Evolutionary conservation across 2,329 filamentous ascomycete species (phyloP).

Genomic region (Fusarium oligoseptatum): DNA sequence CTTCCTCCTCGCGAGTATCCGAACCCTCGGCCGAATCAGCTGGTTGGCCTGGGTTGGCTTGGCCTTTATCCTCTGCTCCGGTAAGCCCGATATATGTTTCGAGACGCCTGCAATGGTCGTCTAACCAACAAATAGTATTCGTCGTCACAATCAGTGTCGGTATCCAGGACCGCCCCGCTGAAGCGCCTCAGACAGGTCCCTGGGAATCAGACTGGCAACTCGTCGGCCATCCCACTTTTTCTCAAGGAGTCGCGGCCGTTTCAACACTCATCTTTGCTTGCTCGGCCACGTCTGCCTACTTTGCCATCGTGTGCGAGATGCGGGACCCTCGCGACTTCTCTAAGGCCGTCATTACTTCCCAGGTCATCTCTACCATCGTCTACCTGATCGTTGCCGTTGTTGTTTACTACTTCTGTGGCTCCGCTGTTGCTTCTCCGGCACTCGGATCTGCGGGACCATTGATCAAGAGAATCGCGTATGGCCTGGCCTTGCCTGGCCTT

Average conservation of each 20-base stretch:
- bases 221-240: slow-evolving; percentile 48
- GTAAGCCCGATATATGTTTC: background rate
- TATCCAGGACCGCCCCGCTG: slow-evolving; percentile 33
- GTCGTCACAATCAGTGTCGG: slow-evolving; percentile 41
- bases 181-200: slow-evolving; percentile 27
- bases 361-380: slow-evolving; percentile 47
- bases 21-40: slow-evolving; percentile 49
- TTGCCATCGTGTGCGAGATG: slow-evolving; percentile 51
- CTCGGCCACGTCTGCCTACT: slow-evolving; percentile 53
- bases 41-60: slow-evolving; percentile 50
- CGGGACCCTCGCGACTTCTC: slow-evolving; percentile 47
- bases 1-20: slow-evolving; percentile 50
- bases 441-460: slow-evolving; percentile 59
- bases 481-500: slow-evolving; percentile 50
- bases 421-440: slow-evolving; percentile 61
- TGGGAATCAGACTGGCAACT: slow-evolving; percentile 51
- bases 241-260: slow-evolving; percentile 49
- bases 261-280: slow-evolving; percentile 55
- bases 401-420: slow-evolving; percentile 61
- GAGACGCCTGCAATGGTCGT: background rate
- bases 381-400: slow-evolving; percentile 54
- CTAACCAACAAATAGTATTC: slow-evolving; percentile 22
- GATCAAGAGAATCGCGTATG: slow-evolving; percentile 61
- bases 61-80: slow-evolving; percentile 34
- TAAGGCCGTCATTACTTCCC: slow-evolving; percentile 43